Base-by-base conservation (phyloP, 2,329 filamentous ascomycete species). In the Incumbomyces delicatus region DNA sequence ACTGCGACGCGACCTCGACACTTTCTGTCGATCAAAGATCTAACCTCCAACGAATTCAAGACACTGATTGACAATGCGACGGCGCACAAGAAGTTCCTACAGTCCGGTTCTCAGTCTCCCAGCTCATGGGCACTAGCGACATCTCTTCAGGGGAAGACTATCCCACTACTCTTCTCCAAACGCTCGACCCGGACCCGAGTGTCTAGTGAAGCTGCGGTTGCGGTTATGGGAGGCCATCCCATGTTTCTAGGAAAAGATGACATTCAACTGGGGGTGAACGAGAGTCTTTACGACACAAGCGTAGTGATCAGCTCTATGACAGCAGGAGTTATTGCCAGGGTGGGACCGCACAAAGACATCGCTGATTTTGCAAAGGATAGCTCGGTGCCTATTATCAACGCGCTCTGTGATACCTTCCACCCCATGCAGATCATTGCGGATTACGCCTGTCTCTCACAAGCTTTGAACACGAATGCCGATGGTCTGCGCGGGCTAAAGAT, bases 101-200 rank as follows among this genome's bases (percentile, higher is more conserved):
- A 77, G 46, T 73, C 79, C 47, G 79, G 90, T 70, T 12, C 30
- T 40, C 18, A 18, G n/a, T 94, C 94, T 65, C 77, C 79, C 16
- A 78, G 79, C 38, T 71, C 75, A 45, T 68, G 77, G 40, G 30
- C 51, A 8, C 47, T 52, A 27, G 94, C 46, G 69, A 73, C 75
- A 34, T 71, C 77, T 10, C 69, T 98, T 52, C 67, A 76, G 1
- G 85, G 87, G 44, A 80, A 87, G 66, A 89, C 88, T 0, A 78
- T 98, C 29, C 90, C 92, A 55, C 84, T 98, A 81, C 87, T 94
- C 75, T 98, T 98, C 73, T 94, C 77, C 75, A 98, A 98, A 71
- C 81, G 89, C 56, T 94, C 85, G 59, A 98, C 92, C 11, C 80
- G 92, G 50, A 98, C 92, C 11, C 81, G 92, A 52, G 83, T 98